Percentiles rank a stretch among this genome's conserved stretches.
Evolutionary conservation across 2,329 filamentous ascomycete species (phyloP).

Genomic region (Colletotrichum tropicale): DNA sequence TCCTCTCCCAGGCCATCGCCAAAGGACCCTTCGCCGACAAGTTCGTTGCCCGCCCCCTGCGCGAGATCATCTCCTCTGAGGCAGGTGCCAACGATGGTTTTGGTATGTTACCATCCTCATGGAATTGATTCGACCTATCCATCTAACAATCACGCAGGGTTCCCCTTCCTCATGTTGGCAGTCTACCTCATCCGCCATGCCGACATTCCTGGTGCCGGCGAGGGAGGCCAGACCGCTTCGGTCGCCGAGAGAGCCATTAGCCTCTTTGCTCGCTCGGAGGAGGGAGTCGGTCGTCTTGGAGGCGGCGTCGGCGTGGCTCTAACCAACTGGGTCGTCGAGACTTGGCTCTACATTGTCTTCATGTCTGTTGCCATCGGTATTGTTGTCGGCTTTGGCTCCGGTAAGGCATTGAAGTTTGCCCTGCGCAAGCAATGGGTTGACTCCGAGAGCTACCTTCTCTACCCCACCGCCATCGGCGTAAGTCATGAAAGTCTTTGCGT

Average conservation of each 20-base stretch:
- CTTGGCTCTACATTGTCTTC: slow-evolving; percentile 64
- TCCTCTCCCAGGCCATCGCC: slow-evolving; percentile 65
- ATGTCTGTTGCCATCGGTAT: slow-evolving; percentile 57
- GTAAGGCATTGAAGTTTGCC: slow-evolving; percentile 49
- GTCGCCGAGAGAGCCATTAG: neutral
- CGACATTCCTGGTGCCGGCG: slow-evolving; percentile 25
- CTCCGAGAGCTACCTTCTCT: slow-evolving; percentile 56
- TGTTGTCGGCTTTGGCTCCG: slow-evolving; percentile 51
- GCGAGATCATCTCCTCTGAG: slow-evolving; percentile 67
- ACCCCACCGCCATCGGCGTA: slow-evolving; percentile 52
- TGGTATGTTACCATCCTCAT: no score
- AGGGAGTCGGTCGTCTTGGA: slow-evolving; percentile 51
- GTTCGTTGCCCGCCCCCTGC: slow-evolving; percentile 59
- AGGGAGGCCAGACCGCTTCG: slow-evolving; percentile 21
- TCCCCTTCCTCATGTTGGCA: slow-evolving; percentile 65
- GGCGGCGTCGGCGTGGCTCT: slow-evolving; percentile 56
- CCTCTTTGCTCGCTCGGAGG: slow-evolving; percentile 26
- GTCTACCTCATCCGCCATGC: slow-evolving; percentile 61
- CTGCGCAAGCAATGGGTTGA: slow-evolving; percentile 58
- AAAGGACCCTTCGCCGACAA: slow-evolving; percentile 68
- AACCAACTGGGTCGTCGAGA: slow-evolving; percentile 63
- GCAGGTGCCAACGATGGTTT: slow-evolving; percentile 31
- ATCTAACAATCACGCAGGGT: slow-evolving; percentile 39
- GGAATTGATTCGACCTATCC: no score
- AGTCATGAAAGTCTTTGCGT: slow-evolving; percentile 21